Base-by-base conservation (phyloP, 352 stramenopile species). In the Phytophthora cactorum region DNA sequence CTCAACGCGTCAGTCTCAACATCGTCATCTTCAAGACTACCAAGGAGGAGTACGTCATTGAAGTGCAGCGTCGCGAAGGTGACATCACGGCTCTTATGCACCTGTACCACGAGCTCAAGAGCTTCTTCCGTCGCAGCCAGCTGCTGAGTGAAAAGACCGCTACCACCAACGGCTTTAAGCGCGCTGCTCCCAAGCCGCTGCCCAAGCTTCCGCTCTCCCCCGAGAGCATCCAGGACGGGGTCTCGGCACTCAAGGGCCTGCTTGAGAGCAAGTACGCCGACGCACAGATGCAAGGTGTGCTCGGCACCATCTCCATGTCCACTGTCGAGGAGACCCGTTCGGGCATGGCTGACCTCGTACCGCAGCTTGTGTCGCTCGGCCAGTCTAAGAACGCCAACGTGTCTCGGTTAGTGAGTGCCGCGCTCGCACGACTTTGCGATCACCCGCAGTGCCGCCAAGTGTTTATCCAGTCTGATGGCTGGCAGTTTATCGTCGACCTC, bases 1-100 rank as follows among this genome's bases (percentile, higher is more conserved):
- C 74, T 14, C 82, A 90, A 65, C 84, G 85, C 52, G 86, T 93
- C 41, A 79, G 78, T 46, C 72, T 94, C 31, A 93, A 96, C 74
- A 90, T 96, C 8, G 58, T 87, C 44, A 74, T 96, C 31, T 96
- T 84, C 66, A 93, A 91, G 72, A 79, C 81, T 5, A 62, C 46
- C 58, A 92, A 91, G 71, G 66, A 73, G 14, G 83, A 92, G 66
- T 90, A 87, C 61, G 80, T 92, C 5, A 59, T 91, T n/a, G 85
- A 91, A 55, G 83, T 88, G 54, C 83, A 91, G 72, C 83, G 82
- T 10, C 81, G 88, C 32, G 79, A 92, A 36, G 88, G 88, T 29
- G 88, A 96, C 68, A 91, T 96, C 57, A 91, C 84, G 8, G 84
- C 81, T 54, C 75, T 92, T 38, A 93, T 96, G 88, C 70, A 88